phyloP scores from a whole-genome alignment of 1,284 basidiomycete genomes.

The Pascua sp. region DNA sequence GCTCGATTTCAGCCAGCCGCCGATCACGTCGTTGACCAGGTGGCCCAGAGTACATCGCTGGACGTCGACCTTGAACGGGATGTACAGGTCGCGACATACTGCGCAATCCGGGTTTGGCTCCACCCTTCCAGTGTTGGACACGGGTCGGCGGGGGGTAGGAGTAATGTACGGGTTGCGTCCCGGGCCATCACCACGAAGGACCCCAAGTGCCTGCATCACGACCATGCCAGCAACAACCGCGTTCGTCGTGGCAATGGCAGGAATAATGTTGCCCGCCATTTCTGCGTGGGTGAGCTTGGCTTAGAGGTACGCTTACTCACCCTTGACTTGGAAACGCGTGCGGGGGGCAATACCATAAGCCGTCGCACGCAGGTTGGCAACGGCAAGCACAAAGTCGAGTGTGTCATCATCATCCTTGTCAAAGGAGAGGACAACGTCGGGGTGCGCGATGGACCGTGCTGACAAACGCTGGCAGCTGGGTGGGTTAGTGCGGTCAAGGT shows the following conservation, averaged over 20 bases:
- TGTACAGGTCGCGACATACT: constrained; percentile 82
- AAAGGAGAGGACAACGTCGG: constrained; percentile 73
- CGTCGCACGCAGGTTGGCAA: constrained; percentile 84
- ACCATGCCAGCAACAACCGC: constrained; percentile 93
- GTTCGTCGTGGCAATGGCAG: constrained; percentile 98
- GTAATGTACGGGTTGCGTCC: constrained; percentile 30
- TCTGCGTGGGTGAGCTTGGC: constrained; percentile 56
- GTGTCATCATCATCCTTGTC: constrained; percentile 99
- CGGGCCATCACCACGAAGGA: constrained; percentile 55
- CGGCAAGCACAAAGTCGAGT: constrained; percentile 91
- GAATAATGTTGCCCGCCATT: constrained; percentile 99
- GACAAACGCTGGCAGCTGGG: constrained; percentile 72
- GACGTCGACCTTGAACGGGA: constrained; percentile 67
- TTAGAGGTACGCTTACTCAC: constrained; percentile 48
- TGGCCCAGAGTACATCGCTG: constrained; percentile 64
- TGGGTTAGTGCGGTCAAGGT: too few species aligned
- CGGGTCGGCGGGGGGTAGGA: constrained; percentile 54
- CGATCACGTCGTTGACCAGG: constrained; percentile 62
- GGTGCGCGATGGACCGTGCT: constrained; percentile 65
- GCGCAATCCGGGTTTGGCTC: constrained; percentile 71
- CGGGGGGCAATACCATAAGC: constrained; percentile 86
- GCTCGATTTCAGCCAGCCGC: constrained; percentile 30
- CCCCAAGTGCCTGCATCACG: constrained; percentile 83
- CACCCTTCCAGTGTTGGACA: constrained; percentile 43
- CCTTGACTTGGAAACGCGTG: constrained; percentile 95